These are phyloP conservation scores for Colletotrichum noveboracense DNA, from an alignment of 2,329 filamentous ascomycete species.

Conservation along the genomic window DNA sequence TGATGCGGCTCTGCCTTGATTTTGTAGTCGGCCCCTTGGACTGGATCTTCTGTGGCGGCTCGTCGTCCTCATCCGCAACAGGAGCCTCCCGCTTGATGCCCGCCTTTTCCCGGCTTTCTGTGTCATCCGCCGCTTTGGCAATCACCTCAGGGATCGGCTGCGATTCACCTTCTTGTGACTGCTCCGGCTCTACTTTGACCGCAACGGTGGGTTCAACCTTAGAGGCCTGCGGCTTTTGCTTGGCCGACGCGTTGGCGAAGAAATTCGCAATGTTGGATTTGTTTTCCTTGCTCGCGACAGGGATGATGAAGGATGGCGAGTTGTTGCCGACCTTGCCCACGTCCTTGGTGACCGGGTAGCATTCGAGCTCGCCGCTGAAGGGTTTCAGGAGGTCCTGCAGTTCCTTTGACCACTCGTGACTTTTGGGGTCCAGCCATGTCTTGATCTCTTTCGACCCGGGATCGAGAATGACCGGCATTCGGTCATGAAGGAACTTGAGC, in stretches of 20 bases:
- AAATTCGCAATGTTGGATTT: slow-evolving; percentile 95
- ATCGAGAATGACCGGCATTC: slow-evolving; percentile 94
- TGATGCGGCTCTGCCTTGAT: slow-evolving; percentile 36
- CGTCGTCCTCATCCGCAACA: slow-evolving; percentile 16
- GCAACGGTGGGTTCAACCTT: slow-evolving; percentile 8
- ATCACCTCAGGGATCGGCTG: slow-evolving; percentile 26
- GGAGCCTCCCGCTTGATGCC: slow-evolving; percentile 33
- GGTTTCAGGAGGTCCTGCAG: slow-evolving; percentile 82
- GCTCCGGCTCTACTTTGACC: slow-evolving; percentile 23
- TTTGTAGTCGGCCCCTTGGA: slow-evolving; percentile 22
- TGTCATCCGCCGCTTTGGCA: neutral
- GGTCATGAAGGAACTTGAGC: slow-evolving; percentile 85
- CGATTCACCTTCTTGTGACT: slow-evolving; percentile 3
- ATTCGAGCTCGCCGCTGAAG: slow-evolving; percentile 78
- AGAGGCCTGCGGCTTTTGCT: slow-evolving; percentile 29
- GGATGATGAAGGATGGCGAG: slow-evolving; percentile 82
- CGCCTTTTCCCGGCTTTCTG: neutral
- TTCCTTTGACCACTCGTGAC: slow-evolving; percentile 76
- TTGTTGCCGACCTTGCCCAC: slow-evolving; percentile 96
- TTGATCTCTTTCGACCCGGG: slow-evolving; percentile 72
- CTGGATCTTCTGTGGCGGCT: slow-evolving; percentile 31
- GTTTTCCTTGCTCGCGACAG: slow-evolving; percentile 83
- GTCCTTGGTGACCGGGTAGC: slow-evolving; percentile 85
- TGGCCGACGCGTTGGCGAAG: slow-evolving; percentile 63
- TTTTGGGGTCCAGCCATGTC: slow-evolving; percentile 79